These are phyloP conservation scores for Aeschynomene evenia DNA, from an alignment of 306 rosid species.

Conservation along the genomic window DNA sequence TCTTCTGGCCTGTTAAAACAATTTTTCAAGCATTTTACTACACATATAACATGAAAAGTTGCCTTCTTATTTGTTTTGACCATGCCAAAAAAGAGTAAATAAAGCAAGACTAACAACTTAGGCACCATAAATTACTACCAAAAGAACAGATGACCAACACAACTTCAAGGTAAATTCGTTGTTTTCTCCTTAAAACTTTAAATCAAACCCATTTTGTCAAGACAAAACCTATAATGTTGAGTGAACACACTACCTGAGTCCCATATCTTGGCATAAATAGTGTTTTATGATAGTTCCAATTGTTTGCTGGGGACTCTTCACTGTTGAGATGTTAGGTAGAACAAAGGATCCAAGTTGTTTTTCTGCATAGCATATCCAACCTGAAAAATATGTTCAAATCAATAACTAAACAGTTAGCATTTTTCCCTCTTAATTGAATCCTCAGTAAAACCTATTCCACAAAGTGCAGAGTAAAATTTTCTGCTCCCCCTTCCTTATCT, in stretches of 20 bases:
- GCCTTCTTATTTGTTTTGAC: not conserved
- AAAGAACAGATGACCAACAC: constrained; percentile 1
- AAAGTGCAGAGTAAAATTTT: constrained; percentile 22
- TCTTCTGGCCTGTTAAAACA: constrained; percentile 71
- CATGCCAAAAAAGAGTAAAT: constrained; percentile 18
- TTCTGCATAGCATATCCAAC: constrained; percentile 99
- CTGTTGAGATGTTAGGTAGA: constrained; percentile 80
- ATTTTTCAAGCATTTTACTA: constrained; percentile 11
- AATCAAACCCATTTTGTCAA: not conserved
- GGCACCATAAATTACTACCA: not conserved
- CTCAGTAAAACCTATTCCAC: not conserved
- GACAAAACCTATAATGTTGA: constrained; percentile 13
- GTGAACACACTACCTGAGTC: constrained; percentile 55
- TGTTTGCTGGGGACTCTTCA: constrained; percentile 94
- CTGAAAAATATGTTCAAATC: constrained; percentile 40
- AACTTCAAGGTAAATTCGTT: not conserved
- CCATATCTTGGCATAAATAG: constrained; percentile 63
- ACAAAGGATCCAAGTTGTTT: constrained; percentile 85
- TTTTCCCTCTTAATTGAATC: not conserved
- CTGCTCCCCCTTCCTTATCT: not conserved
- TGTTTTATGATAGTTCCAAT: constrained; percentile 77
- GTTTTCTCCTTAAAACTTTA: not conserved
- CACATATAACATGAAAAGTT: not conserved
- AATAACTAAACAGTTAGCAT: not conserved
- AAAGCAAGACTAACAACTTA: not conserved